These are phyloP conservation scores for Talaromyces sp. DNA, from an alignment of 2,329 filamentous ascomycete species.

Conservation along the genomic window DNA sequence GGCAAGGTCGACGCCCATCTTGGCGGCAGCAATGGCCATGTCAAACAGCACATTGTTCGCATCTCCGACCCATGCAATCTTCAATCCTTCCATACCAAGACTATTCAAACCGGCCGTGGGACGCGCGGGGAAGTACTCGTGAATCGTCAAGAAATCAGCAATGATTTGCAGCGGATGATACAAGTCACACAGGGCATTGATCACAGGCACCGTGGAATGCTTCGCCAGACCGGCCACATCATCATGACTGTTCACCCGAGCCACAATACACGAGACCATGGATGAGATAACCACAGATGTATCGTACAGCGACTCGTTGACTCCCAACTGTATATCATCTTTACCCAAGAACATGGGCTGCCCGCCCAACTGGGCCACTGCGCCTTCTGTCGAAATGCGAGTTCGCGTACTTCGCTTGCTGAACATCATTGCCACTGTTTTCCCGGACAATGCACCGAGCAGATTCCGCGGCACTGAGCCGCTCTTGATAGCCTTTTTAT, in stretches of 20 bases:
- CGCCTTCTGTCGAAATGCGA: slow-evolving; percentile 86
- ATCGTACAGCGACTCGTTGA: slow-evolving; percentile 90
- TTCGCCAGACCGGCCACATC: slow-evolving; percentile 67
- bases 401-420: slow-evolving; percentile 93
- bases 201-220: slow-evolving; percentile 71
- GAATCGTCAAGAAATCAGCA: slow-evolving; percentile 86
- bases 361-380: slow-evolving; percentile 80
- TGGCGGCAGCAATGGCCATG: slow-evolving; percentile 78
- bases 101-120: slow-evolving; percentile 31
- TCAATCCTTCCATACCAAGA: slow-evolving; percentile 73
- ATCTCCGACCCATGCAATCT: slow-evolving; percentile 93
- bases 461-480: slow-evolving; percentile 57
- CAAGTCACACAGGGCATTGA: slow-evolving; percentile 82
- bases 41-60: slow-evolving; percentile 97
- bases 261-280: slow-evolving; percentile 79
- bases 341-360: slow-evolving; percentile 96
- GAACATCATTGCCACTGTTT: slow-evolving; percentile 93
- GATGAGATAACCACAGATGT: slow-evolving; percentile 90
- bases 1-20: slow-evolving; percentile 78
- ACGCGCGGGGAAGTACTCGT: slow-evolving; percentile 64
- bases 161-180: slow-evolving; percentile 94
- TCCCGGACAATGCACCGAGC: slow-evolving; percentile 59
- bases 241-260: slow-evolving; percentile 70
- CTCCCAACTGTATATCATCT: slow-evolving; percentile 92
- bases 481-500: slow-evolving; percentile 74